These are phyloP conservation scores for Novymonas esmeraldas DNA, from an alignment of 208 protist genomes.

Conservation along the genomic window DNA sequence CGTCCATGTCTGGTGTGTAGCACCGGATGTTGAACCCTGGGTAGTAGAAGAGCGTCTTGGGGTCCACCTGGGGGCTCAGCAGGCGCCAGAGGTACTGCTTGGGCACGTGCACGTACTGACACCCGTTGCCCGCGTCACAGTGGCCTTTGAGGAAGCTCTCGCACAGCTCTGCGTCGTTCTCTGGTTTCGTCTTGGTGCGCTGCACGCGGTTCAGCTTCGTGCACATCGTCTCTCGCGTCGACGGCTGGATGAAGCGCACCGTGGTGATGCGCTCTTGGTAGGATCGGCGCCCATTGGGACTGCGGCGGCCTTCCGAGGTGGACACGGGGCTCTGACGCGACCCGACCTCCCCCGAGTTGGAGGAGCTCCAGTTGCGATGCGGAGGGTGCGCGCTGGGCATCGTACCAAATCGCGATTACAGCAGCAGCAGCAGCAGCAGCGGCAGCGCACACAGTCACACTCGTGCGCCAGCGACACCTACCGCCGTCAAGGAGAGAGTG, in stretches of 20 bases:
- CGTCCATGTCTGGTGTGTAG: slow-evolving; percentile 65
- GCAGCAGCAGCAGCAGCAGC: no score
- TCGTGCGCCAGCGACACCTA: no score
- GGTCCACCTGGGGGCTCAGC: slow-evolving; percentile 48
- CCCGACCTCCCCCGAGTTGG: slow-evolving; percentile 27
- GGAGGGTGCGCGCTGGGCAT: slow-evolving; percentile 26
- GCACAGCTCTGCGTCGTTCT: slow-evolving; percentile 53
- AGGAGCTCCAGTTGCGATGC: slow-evolving; percentile 36
- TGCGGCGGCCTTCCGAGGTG: slow-evolving; percentile 43
- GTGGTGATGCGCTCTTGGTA: slow-evolving; percentile 67
- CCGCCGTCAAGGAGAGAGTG: no score
- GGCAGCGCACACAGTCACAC: no score
- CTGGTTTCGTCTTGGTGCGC: slow-evolving; percentile 36
- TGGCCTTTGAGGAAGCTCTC: slow-evolving; percentile 67
- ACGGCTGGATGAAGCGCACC: slow-evolving; percentile 47
- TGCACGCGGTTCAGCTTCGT: slow-evolving; percentile 67
- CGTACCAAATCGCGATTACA: no score
- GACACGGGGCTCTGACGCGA: slow-evolving; percentile 31
- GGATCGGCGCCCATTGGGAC: slow-evolving; percentile 41
- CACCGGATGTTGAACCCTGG: slow-evolving; percentile 72
- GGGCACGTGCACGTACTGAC: slow-evolving; percentile 68
- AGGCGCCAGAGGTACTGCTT: slow-evolving; percentile 70
- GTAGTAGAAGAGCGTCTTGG: slow-evolving; percentile 45
- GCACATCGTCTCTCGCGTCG: slow-evolving; percentile 39
- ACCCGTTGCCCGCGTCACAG: slow-evolving; percentile 50